Conservation (phyloP, 306 rosid genomes). For the Cucurbita argyrosperma region DNA sequence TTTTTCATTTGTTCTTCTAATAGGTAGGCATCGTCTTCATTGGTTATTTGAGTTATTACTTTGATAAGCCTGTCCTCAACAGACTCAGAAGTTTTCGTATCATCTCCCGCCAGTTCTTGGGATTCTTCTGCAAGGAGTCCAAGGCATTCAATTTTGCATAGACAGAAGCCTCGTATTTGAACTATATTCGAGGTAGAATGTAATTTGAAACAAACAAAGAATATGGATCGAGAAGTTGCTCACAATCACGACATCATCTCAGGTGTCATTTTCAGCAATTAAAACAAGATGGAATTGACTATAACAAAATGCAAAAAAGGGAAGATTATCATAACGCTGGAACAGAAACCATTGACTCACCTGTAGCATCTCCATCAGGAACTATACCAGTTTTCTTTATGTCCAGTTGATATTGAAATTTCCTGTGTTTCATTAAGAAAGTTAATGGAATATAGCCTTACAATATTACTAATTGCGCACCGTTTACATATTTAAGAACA, state of each 20-base stretch:
- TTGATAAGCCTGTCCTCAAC: constrained; percentile 35
- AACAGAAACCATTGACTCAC: constrained; percentile 5
- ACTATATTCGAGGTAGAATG: background rate
- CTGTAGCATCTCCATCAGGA: constrained; percentile 12
- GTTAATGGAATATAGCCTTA: background rate
- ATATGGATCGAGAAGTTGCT: background rate
- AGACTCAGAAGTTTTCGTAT: constrained; percentile 16
- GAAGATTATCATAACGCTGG: background rate
- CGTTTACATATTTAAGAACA: background rate
- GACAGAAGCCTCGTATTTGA: background rate
- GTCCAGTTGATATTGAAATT: constrained; percentile 32
- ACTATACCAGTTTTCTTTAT: constrained; percentile 10
- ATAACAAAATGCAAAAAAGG: background rate
- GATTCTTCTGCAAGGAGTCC: constrained; percentile 22
- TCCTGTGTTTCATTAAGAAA: constrained; percentile 19
- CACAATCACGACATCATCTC: background rate
- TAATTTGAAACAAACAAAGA: background rate
- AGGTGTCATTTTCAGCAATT: background rate
- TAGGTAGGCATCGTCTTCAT: constrained; percentile 36
- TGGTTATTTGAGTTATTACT: constrained; percentile 26
- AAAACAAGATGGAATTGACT: background rate
- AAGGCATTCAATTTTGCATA: background rate
- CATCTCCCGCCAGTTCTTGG: constrained; percentile 18
- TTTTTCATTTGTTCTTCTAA: constrained; percentile 25
- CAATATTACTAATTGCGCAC: background rate